A percentile compares a stretch with the other conserved stretches of the same genome.
phyloP scores from a whole-genome alignment of 768 basidiomycete species.

The Agaricus blazei region DNA sequence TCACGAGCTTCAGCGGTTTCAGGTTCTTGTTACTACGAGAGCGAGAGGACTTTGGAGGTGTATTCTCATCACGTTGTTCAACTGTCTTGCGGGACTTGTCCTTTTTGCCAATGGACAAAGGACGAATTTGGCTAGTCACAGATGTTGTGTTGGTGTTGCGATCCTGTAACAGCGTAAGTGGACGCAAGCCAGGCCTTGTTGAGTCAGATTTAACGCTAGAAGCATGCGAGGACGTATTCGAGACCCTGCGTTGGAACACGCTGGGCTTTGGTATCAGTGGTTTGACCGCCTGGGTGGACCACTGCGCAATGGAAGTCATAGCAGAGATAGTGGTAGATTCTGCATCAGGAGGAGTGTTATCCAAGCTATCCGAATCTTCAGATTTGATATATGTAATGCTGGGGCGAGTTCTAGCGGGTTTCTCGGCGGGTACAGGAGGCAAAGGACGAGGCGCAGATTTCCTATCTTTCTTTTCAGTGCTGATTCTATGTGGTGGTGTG shows the following conservation, averaged over 20 bases:
- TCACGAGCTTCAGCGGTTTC: conserved; percentile 54
- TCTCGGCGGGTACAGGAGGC: conserved; percentile 12
- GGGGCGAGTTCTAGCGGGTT: conserved; percentile 36
- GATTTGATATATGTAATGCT: conserved; percentile 66
- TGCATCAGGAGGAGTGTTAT: conserved; percentile 16
- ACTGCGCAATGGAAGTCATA: conserved; percentile 36
- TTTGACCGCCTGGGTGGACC: conserved; percentile 45
- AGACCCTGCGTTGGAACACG: conserved; percentile 41
- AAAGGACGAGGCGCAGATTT: conserved; percentile 30
- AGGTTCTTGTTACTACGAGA: conserved; percentile 38
- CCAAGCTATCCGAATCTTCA: conserved; percentile 31
- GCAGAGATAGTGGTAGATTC: conserved; percentile 24
- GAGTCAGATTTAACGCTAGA: conserved; percentile 29
- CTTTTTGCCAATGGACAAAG: conserved; percentile 55
- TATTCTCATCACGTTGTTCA: conserved; percentile 33
- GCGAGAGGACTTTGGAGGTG: conserved; percentile 26
- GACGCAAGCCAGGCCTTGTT: conserved; percentile 48
- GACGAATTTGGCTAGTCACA: conserved; percentile 31
- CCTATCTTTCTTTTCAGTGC: conserved; percentile 28
- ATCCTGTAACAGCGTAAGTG: conserved; percentile 59
- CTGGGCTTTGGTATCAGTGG: conserved; percentile 49
- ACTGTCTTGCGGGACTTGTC: conserved; percentile 30
- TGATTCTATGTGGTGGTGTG: conserved; percentile 49
- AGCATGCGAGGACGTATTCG: conserved; percentile 19
- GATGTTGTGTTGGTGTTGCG: conserved; percentile 32